phyloP scores from a whole-genome alignment of 305 asterid species.

The Lippia alba region DNA sequence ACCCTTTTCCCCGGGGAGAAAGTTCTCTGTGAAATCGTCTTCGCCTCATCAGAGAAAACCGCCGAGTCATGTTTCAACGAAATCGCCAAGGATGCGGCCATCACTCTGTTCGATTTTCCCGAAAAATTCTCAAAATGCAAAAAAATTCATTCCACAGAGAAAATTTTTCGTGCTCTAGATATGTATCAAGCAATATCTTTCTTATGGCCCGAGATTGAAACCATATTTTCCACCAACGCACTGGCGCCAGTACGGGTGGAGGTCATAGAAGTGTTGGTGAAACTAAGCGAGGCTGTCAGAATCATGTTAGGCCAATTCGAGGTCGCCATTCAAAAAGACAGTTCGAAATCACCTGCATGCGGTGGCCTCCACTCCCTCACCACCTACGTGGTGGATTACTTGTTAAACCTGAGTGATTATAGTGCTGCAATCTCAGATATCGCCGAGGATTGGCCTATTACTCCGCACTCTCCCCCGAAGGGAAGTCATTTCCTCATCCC shows the following conservation, averaged over 20 bases:
- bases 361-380: slow-evolving; percentile 68
- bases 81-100: slow-evolving; percentile 42
- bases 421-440: slow-evolving; percentile 47
- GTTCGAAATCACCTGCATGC: slow-evolving; percentile 39
- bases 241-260: slow-evolving; percentile 40
- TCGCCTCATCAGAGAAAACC: slow-evolving; percentile 47
- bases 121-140: slow-evolving; percentile 45
- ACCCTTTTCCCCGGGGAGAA: slow-evolving; percentile 52
- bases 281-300: slow-evolving; percentile 50
- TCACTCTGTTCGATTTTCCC: slow-evolving; percentile 38
- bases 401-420: slow-evolving; percentile 57
- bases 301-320: slow-evolving; percentile 53
- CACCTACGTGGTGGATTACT: slow-evolving; percentile 65
- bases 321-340: slow-evolving; percentile 54
- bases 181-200: slow-evolving; percentile 53
- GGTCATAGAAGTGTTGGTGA: slow-evolving; percentile 43
- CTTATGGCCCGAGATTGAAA: slow-evolving; percentile 50
- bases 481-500: neutral
- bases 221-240: slow-evolving; percentile 38
- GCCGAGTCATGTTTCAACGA: slow-evolving; percentile 48
- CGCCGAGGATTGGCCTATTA: slow-evolving; percentile 46
- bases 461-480: slow-evolving; percentile 32
- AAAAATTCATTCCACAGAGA: slow-evolving; percentile 52
- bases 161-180: slow-evolving; percentile 53
- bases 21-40: slow-evolving; percentile 49